These are phyloP conservation scores for Zasmidium citrigriseum DNA, from an alignment of 2,329 filamentous ascomycete genomes.

Conservation along the genomic window DNA sequence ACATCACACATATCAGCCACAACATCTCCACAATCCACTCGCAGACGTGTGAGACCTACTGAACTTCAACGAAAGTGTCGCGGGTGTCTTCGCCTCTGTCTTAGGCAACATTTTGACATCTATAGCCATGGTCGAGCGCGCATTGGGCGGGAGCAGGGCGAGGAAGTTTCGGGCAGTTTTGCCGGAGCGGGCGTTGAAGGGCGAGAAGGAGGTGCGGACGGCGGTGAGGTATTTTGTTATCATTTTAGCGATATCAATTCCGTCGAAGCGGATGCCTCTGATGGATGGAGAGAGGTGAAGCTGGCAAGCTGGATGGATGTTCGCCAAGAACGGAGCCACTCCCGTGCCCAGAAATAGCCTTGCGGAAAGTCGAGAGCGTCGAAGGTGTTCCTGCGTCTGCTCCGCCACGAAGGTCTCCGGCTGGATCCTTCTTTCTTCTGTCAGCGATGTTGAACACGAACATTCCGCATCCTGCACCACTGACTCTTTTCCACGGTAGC, in stretches of 20 bases:
- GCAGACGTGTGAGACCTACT: conserved; percentile 56
- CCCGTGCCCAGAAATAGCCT: background rate
- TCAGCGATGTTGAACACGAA: no score
- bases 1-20: conserved; percentile 20
- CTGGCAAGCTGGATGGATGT: no score
- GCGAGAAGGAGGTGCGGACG: conserved; percentile 86
- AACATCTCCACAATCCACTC: background rate
- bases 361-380: no score
- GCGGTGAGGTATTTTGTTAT: conserved; percentile 85
- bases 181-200: conserved; percentile 72
- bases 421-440: no score
- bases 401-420: background rate
- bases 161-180: conserved; percentile 88
- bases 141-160: conserved; percentile 76
- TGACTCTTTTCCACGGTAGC: no score
- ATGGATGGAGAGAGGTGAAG: background rate
- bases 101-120: conserved; percentile 71
- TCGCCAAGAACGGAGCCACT: background rate
- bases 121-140: conserved; percentile 74
- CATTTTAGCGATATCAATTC: conserved; percentile 52
- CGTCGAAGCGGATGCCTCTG: background rate
- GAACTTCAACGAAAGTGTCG: conserved; percentile 77
- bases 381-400: background rate
- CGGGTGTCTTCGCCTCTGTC: conserved; percentile 66
- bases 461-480: no score